Percentiles rank a stretch among this genome's conserved stretches.
Conservation (phyloP, 2,329 filamentous ascomycete genomes). For the Sphaerostilbella broomeana region DNA sequence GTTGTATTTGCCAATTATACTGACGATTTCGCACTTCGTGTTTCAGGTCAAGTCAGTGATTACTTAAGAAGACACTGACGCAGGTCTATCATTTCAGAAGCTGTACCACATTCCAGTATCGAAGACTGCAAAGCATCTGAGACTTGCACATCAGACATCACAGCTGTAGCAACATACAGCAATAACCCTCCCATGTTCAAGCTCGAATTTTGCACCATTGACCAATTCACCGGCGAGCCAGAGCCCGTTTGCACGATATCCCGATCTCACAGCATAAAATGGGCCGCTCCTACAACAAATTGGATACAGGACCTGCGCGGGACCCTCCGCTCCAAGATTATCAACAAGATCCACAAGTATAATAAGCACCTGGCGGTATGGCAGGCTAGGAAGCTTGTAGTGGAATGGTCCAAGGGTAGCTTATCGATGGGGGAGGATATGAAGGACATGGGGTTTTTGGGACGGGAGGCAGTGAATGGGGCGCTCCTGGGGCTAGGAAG, state of each 20-base stretch:
- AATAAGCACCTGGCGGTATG: conserved; percentile 29
- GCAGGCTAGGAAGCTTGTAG: conserved; percentile 21
- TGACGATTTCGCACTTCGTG: too few relatives aligned
- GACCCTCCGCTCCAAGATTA: conserved; percentile 19
- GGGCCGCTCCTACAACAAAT: conserved; percentile 14
- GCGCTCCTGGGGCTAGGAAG: conserved; percentile 19
- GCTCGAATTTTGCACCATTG: conserved; percentile 22
- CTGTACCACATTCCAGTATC: too few relatives aligned
- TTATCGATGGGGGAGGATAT: conserved; percentile 19
- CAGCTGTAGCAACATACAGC: conserved; percentile 22
- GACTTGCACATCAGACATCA: conserved; percentile 18
- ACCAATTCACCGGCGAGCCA: conserved; percentile 16
- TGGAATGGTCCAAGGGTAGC: conserved; percentile 21
- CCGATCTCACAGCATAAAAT: conserved; percentile 23
- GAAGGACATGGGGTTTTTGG: conserved; percentile 20
- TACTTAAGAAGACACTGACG: too few relatives aligned
- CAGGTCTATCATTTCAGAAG: too few relatives aligned
- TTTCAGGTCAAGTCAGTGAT: background rate
- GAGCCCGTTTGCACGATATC: conserved; percentile 22
- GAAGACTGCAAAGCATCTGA: conserved; percentile 17
- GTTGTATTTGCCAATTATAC: too few relatives aligned
- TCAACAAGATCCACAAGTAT: conserved; percentile 22
- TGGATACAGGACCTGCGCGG: conserved; percentile 19
- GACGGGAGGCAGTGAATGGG: conserved; percentile 15
- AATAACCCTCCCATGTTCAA: conserved; percentile 23